Base-by-base conservation (phyloP, 768 basidiomycete species). In the Tephrocybe sp. region DNA sequence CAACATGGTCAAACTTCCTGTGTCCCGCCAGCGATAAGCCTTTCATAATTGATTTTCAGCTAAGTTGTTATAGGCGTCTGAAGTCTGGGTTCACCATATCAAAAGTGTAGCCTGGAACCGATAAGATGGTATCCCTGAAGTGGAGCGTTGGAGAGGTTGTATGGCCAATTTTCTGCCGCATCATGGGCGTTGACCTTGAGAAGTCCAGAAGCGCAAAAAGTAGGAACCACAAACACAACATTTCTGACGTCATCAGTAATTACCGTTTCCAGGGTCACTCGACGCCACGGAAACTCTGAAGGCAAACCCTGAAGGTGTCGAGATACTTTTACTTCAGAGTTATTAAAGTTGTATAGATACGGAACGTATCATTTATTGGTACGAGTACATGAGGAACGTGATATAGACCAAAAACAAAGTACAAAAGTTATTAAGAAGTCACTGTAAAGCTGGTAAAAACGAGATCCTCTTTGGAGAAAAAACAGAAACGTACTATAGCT, bases 401-500 rank as follows among this genome's bases (percentile, higher is more conserved):
- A 51, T 23, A 58, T 20, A 54, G 19, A 45, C 45, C 45, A 14
- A 48, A 51, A 53, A 44, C 33, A 43, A 38, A 52, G 36, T 20
- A 45, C 5, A 51, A 30, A 35, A 45, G 41, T 39, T 36, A 50
- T 56, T 61, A 64, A 46, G 61, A 65, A 49, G 63, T 63, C 62
- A 64, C 58, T 64, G 43, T 45, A 50, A 32, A 32, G 11, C 33
- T 32, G 5, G 38, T 54, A 12, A 51, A 38, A 42, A 48, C 17
- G 7, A 30, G 32, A 14, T 30, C 36, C 4, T 5, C 31, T 14
- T 9, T 0, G 16, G 32, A 26, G 49, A 53, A 14, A 52, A 26
- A 51, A 48, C 41, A 32, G 49, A 45, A 14, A 84, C 91, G 68
- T 61, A 95, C 92, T 98, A 78, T 98, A 98, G 58, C 86, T 94